Evolutionary conservation across 352 stramenopile genomes (phyloP), one percentile per base, ranked within the genome.

Genomic region (Phytophthora hibernalis): DNA sequence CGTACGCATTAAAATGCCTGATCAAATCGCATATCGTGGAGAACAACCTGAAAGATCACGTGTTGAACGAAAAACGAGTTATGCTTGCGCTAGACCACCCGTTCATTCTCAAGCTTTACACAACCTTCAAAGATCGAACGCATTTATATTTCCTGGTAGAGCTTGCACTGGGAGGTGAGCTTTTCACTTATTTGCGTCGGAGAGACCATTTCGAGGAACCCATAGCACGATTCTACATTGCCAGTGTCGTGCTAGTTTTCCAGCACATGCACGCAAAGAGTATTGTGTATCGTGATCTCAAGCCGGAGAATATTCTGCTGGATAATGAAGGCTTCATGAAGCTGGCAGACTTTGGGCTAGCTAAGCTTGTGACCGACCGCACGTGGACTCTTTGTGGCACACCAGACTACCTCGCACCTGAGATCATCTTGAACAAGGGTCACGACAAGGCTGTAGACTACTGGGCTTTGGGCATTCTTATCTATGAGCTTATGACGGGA

Each of bases 71-170:
- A 58, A 96, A 97, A 52, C 76, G 77, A 26, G 87, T 98, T 24
- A 93, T 98, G 80, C 76, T 89, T 37, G 79, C 87, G 58, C 69
- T 98, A 33, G 81, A 95, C 55, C 91, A 98, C 52, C 93, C 91
- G 45, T 97, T 97, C 65, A 97, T 98, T 59, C 79, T 97, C 52
- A 96, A 97, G 68, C 82, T 98, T 16, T 88, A 85, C 61, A 87
- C 72, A 37, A 93, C 87, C 40, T 95, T 97, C 76, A 93, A 98
- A 71, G 92, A 98, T 72, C 84, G 79, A 51, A 93, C 89, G 24
- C 92, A 90, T 54, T 72, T 98, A 10, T 98, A 97, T 62, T 86
- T 98, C 61, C 72, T 98, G 0, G 81, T 98, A n/a, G 94, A 98
- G 52, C 89, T 96, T 15, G 91, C 96, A 5, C 68, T 94, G 16